Evolutionary conservation across 495 filamentous ascomycete genomes (phyloP).

Genomic region (Penicillium dipodomyicola): DNA sequence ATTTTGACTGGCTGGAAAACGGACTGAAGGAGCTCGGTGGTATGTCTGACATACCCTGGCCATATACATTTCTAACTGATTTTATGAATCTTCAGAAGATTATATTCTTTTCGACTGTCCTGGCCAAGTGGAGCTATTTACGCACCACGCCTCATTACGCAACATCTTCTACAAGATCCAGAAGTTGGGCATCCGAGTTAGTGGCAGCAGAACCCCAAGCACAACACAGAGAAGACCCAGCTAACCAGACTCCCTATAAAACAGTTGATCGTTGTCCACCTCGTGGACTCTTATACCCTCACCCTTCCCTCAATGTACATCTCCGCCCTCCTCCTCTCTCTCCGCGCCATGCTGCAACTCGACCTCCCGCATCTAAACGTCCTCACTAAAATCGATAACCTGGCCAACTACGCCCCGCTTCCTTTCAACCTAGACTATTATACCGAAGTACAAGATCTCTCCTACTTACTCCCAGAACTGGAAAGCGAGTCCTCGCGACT

Average conservation of each 20-base stretch:
- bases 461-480: conserved; percentile 76
- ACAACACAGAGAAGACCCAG: not conserved
- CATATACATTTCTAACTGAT: not conserved
- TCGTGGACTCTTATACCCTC: conserved; percentile 88
- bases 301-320: conserved; percentile 92
- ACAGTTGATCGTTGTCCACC: conserved; percentile 85
- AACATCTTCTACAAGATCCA: conserved; percentile 88
- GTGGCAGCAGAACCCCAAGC: conserved; percentile 22
- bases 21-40: conserved; percentile 69
- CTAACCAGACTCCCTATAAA: conserved; percentile 14
- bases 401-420: conserved; percentile 72
- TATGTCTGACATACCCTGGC: conserved; percentile 23
- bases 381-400: conserved; percentile 94
- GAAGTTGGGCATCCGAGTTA: conserved; percentile 88
- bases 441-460: conserved; percentile 94
- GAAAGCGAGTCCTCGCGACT: conserved; percentile 57
- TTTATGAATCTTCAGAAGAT: conserved; percentile 57
- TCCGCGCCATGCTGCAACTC: conserved; percentile 96
- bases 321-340: conserved; percentile 84
- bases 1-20: conserved; percentile 84
- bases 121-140: conserved; percentile 95
- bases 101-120: conserved; percentile 96
- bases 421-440: conserved; percentile 96
- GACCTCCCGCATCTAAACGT: conserved; percentile 94
- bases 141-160: conserved; percentile 83